Base-by-base conservation (phyloP, 768 basidiomycete species). In the Ramaria rubella region DNA sequence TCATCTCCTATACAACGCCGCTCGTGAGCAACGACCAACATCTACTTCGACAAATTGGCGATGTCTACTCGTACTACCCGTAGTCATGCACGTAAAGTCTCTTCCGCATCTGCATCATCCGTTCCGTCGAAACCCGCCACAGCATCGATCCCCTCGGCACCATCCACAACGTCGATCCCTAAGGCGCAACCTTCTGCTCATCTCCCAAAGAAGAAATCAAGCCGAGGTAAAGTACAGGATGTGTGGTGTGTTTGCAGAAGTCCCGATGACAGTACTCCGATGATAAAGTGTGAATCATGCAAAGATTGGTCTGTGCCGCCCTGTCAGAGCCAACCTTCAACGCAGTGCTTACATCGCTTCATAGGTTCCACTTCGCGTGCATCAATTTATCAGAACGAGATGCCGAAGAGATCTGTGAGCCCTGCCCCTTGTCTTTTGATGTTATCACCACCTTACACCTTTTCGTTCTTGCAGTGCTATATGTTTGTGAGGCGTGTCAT, bases 281-380 rank as follows among this genome's bases (percentile, higher is more conserved):
- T 91, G 89, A 83, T 92, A 49, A 72, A 72, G 33, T 93, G 90
- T 65, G 76, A 80, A 24, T 73, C 78, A 51, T 93, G 90, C 67
- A 75, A 72, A 24, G 83, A 83, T 60, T 91, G 90, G 90, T 86
- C 61, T 62, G 81, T 49, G 15, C 40, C 40, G n/a, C 14, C 40
- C 23, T 3, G 12, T 38, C 23, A 17, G 23, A 12, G 14, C n/a
- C n/a, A 2, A 9, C 14, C 2, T 3, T 2, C 14, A 8, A 6
- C n/a, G 6, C 38, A 7, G 9, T 26, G 52, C 27, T 45, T n/a
- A 30, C 34, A 45, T 34, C 6, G 19, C 17, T 51, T 33, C 21
- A 4, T 52, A 93, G 90, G 90, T 90, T 82, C 69, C 90, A 93
- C 68, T 92, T 92, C 63, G 69, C 71, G n/a, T 93, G 90, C 70